Evolutionary conservation across 768 basidiomycete genomes (phyloP), one percentile per base, ranked within the genome.

Genomic region (Peribolospora baueri): DNA sequence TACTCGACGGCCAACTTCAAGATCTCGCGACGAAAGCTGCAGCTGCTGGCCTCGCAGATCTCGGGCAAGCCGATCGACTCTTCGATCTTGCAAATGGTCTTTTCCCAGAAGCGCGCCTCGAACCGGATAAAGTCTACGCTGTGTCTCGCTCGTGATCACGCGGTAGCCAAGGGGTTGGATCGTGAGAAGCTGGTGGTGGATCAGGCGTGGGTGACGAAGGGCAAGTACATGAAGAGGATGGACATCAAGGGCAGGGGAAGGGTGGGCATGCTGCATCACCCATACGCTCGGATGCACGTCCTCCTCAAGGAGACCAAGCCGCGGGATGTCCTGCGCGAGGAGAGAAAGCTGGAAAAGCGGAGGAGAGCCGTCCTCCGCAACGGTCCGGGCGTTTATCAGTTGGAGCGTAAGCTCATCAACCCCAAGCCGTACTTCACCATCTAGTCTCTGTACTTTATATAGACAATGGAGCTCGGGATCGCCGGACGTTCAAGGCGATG

Each of bases 61-160:
- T 74, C 84, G 3, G 82, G 84, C 14, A 81, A 86, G 62, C 88
- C 90, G 13, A 81, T 95, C 57, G 90, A 95, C 69, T 78, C 81
- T 61, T 91, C 91, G 42, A 91, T 98, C 65, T 71, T 95, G 56
- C 91, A 98, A 63, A 90, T 97, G 84, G 76, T 82, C 65, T 95
- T 93, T 13, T 85, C 82, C 59, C 82, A 90, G 67, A 98, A 98
- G 70, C 76, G 85, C 36, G 85, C 82, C 10, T 80, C 84, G 59
- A 74, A 72, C 50, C 79, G 85, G 57, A 77, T 98, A 56, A 80
- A 85, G 75, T 83, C 80, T 61, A 86, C 86, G 76, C 74, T 97
- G 48, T 78, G 77, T 9, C 76, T 82, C 1, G 88, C 87, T 3
- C 81, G 83, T 64, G 78, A 87, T 64, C 82, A 90, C 62, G 91